Percentiles rank a stretch among this genome's conserved stretches.
phyloP scores from a whole-genome alignment of 2,329 filamentous ascomycete genomes.

The Fusarium piperis region DNA sequence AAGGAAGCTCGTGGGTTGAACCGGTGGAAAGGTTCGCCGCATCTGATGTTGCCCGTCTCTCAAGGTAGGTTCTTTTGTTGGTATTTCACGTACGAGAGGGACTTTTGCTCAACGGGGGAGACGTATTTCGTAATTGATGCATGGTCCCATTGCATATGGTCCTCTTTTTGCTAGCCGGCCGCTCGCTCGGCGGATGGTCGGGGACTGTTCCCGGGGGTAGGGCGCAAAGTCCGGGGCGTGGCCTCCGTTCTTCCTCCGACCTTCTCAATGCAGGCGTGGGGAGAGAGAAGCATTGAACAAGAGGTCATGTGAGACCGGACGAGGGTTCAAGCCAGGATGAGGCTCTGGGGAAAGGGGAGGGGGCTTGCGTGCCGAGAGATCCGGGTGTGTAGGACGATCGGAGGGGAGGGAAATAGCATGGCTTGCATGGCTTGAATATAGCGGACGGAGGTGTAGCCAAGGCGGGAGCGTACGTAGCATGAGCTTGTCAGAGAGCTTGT shows the following conservation, averaged over 20 bases:
- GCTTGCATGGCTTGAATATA: neutral
- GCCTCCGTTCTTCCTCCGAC: conserved; percentile 25
- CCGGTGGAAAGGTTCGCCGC: conserved; percentile 21
- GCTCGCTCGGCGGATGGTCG: conserved; percentile 13
- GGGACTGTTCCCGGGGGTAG: conserved; percentile 15
- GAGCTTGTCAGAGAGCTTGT: conserved; percentile 15
- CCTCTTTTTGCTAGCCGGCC: neutral
- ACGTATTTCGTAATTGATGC: conserved; percentile 33
- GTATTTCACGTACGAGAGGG: conserved; percentile 26
- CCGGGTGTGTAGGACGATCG: conserved; percentile 24
- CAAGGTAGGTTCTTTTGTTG: conserved; percentile 23
- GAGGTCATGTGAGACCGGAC: conserved; percentile 7
- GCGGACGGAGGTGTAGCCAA: conserved; percentile 25
- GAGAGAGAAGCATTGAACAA: neutral
- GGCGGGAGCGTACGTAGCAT: conserved; percentile 25
- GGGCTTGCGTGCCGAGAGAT: conserved; percentile 29
- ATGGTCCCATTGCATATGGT: conserved; percentile 12
- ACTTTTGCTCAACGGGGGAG: conserved; percentile 36
- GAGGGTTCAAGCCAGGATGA: neutral
- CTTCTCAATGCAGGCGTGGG: conserved; percentile 38
- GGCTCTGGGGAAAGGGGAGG: neutral
- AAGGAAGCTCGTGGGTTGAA: conserved; percentile 18
- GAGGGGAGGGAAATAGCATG: conserved; percentile 13
- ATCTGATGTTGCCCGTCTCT: neutral
- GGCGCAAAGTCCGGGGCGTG: conserved; percentile 16